Evolutionary conservation across 805 yeast species (phyloP).

Genomic region (Yamadazyma olivae): DNA sequence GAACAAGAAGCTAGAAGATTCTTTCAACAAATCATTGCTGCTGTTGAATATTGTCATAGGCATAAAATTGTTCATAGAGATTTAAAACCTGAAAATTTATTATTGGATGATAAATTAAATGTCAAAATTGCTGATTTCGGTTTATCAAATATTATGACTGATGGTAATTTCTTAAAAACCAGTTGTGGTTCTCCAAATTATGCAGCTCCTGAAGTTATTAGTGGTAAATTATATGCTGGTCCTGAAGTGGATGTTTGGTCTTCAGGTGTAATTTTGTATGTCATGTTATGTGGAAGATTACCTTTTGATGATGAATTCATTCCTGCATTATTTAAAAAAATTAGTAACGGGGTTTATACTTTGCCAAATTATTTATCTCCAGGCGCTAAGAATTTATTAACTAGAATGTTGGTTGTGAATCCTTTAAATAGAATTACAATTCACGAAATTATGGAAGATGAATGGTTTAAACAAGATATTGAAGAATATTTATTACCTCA

Average conservation of each 20-base stretch:
- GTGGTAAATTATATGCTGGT: constrained; percentile 93
- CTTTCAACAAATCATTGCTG: constrained; percentile 94
- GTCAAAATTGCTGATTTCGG: constrained; percentile 98
- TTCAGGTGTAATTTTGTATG: constrained; percentile 91
- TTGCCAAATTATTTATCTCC: constrained; percentile 81
- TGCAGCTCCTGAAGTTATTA: constrained; percentile 96
- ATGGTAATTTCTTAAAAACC: constrained; percentile 91
- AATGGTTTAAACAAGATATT: constrained; percentile 83
- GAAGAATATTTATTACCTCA: constrained; percentile 76
- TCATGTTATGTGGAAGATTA: constrained; percentile 91
- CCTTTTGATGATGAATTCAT: constrained; percentile 97
- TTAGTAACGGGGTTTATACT: constrained; percentile 88
- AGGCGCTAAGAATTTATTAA: constrained; percentile 80
- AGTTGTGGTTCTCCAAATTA: constrained; percentile 96
- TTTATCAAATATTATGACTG: constrained; percentile 92
- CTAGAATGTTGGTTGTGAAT: constrained; percentile 90
- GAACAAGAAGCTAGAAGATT: constrained; percentile 90
- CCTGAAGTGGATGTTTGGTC: constrained; percentile 99
- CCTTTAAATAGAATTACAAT: constrained; percentile 92
- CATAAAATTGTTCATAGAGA: constrained; percentile 97
- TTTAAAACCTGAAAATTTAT: constrained; percentile 89
- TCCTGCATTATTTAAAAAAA: constrained; percentile 90
- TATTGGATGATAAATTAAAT: constrained; percentile 84
- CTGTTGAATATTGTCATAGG: constrained; percentile 94
- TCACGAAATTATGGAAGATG: constrained; percentile 88